Evolutionary conservation across 768 basidiomycete species (phyloP).

Genomic region (Trametes sanguinea): DNA sequence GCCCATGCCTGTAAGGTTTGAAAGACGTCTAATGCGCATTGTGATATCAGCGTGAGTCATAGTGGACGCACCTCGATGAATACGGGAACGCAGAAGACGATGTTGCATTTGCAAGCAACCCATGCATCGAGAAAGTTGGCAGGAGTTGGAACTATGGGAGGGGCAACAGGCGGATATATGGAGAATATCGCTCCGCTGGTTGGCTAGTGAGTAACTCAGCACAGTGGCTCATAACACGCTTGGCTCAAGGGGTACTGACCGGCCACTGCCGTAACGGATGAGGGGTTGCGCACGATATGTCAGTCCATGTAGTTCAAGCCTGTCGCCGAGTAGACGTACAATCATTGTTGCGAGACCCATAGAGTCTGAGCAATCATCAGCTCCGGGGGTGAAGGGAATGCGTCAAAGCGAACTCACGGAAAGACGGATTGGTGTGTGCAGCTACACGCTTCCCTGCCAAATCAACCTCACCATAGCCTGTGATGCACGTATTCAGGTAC

Average conservation of each 20-base stretch:
- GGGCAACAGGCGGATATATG: constrained; percentile 7
- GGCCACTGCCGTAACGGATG: not conserved
- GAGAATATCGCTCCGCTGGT: constrained; percentile 12
- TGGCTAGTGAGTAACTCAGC: not conserved
- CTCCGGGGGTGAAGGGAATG: not conserved
- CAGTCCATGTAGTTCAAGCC: not conserved
- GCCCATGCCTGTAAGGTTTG: constrained; percentile 9
- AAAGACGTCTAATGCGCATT: too few species aligned
- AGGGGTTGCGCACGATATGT: too few species aligned
- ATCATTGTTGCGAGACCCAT: constrained; percentile 1
- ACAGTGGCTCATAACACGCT: too few species aligned
- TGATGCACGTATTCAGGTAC: not conserved
- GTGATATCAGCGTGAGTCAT: too few species aligned
- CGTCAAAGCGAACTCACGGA: constrained; percentile 19
- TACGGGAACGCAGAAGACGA: constrained; percentile 19
- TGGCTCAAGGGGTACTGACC: not conserved
- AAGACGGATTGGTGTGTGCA: constrained; percentile 26
- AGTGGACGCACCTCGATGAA: constrained; percentile 17
- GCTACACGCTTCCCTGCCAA: constrained; percentile 18
- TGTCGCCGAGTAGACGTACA: not conserved
- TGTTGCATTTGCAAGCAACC: constrained; percentile 8
- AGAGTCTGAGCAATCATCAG: not conserved
- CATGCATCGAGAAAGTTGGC: constrained; percentile 13
- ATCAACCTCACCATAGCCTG: constrained; percentile 21
- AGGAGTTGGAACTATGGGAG: constrained; percentile 12